Evolutionary conservation across 345 rosid genomes (phyloP).

Genomic region (Pugionium cornutum): DNA sequence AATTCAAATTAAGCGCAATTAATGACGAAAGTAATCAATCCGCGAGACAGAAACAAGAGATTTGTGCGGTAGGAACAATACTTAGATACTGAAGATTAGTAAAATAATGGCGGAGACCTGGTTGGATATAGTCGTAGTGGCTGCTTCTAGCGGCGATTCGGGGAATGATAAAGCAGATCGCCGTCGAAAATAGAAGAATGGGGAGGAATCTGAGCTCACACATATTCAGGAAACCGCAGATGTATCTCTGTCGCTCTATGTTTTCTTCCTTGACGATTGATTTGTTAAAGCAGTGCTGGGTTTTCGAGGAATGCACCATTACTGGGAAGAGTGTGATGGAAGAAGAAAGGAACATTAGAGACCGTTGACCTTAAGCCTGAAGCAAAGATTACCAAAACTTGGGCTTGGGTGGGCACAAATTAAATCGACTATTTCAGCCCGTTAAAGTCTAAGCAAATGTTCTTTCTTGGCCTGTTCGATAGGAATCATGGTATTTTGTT

Average conservation of each 20-base stretch:
- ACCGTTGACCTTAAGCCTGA: conserved; percentile 32
- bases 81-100: background rate
- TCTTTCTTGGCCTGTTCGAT: no score
- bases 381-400: conserved; percentile 11
- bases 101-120: conserved; percentile 41
- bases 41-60: background rate
- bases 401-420: background rate
- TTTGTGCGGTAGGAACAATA: background rate
- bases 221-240: conserved; percentile 12
- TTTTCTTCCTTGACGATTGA: conserved; percentile 14
- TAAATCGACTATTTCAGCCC: no score
- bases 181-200: background rate
- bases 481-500: no score
- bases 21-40: conserved; percentile 20
- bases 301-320: conserved; percentile 24
- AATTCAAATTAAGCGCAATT: conserved; percentile 10
- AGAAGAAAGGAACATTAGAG: background rate
- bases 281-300: conserved; percentile 9
- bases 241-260: background rate
- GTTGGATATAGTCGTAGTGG: conserved; percentile 33
- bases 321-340: background rate
- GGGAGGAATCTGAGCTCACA: conserved; percentile 23
- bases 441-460: no score
- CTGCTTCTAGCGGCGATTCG: conserved; percentile 51
- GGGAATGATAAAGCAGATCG: conserved; percentile 27